Percentiles rank a stretch among this genome's conserved stretches.
Evolutionary conservation across 495 filamentous ascomycete genomes (phyloP).

Genomic region (Astrothelium macrocarpum): DNA sequence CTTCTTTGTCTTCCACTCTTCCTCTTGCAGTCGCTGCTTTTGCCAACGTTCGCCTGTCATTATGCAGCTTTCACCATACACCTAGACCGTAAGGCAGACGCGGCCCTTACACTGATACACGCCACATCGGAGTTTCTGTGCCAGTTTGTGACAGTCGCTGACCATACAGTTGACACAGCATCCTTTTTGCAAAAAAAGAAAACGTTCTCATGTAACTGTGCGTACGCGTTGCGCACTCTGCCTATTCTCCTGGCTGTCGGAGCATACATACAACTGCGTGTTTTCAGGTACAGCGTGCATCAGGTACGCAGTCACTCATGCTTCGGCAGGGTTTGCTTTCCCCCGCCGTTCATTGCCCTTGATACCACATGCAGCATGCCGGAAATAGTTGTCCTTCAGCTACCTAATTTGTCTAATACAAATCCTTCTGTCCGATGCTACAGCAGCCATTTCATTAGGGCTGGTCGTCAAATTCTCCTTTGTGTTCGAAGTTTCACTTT

Average conservation of each 20-base stretch:
- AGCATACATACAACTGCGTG: background rate
- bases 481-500: too few species aligned
- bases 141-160: background rate
- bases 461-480: too few species aligned
- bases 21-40: background rate
- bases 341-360: background rate
- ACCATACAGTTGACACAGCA: too few species aligned
- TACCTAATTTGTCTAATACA: too few species aligned
- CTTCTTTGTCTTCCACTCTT: too few species aligned
- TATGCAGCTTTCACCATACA: background rate
- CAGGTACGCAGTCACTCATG: background rate
- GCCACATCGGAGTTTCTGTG: background rate
- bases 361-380: background rate
- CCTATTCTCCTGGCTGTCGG: background rate
- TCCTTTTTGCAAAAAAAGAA: too few species aligned
- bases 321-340: background rate
- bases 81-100: background rate
- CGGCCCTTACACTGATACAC: background rate
- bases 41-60: background rate
- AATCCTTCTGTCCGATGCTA: too few species aligned
- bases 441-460: too few species aligned
- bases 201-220: too few species aligned
- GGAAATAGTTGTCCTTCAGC: too few species aligned
- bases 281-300: conserved; percentile 1
- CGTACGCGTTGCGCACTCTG: background rate